These are phyloP conservation scores for Lithohypha guttulata DNA, from an alignment of 2,329 filamentous ascomycete genomes.

Conservation along the genomic window DNA sequence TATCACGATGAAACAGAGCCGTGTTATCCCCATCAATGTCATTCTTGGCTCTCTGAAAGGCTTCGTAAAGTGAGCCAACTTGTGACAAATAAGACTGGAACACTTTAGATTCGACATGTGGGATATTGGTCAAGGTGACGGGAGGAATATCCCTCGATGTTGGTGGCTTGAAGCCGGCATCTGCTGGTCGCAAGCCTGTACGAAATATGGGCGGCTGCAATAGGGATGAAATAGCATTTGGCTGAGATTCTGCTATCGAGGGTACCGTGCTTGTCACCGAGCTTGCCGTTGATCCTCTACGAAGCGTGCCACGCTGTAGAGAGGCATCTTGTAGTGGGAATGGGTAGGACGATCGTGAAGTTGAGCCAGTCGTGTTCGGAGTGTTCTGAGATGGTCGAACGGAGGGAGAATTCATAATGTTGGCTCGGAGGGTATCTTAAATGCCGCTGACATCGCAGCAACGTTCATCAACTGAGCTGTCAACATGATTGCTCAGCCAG, in stretches of 20 bases:
- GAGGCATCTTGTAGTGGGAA: constrained; percentile 14
- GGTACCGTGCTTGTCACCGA: constrained; percentile 56
- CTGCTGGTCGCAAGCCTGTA: constrained; percentile 74
- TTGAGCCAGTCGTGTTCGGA: constrained; percentile 2
- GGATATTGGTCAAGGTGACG: constrained; percentile 79
- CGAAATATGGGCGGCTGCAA: constrained; percentile 81
- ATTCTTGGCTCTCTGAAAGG: constrained; percentile 73
- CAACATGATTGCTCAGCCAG: no score
- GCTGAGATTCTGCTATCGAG: constrained; percentile 60
- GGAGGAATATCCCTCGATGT: constrained; percentile 85
- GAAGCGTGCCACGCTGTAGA: constrained; percentile 25
- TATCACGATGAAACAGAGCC: constrained; percentile 37
- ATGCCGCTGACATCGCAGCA: no score
- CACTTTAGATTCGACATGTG: constrained; percentile 64
- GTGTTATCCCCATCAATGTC: constrained; percentile 54
- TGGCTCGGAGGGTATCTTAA: neutral
- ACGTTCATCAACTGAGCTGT: no score
- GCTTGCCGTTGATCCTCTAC: constrained; percentile 75
- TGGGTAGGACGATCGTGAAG: constrained; percentile 13
- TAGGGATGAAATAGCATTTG: constrained; percentile 93
- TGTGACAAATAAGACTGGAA: constrained; percentile 79
- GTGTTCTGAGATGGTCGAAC: constrained; percentile 1
- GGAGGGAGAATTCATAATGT: constrained; percentile 1
- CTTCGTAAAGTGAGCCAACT: constrained; percentile 79
- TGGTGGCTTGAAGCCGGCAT: constrained; percentile 65